These are phyloP conservation scores for Yamagishiella unicocca DNA, from an alignment of 139 green algal genomes.

Conservation along the genomic window DNA sequence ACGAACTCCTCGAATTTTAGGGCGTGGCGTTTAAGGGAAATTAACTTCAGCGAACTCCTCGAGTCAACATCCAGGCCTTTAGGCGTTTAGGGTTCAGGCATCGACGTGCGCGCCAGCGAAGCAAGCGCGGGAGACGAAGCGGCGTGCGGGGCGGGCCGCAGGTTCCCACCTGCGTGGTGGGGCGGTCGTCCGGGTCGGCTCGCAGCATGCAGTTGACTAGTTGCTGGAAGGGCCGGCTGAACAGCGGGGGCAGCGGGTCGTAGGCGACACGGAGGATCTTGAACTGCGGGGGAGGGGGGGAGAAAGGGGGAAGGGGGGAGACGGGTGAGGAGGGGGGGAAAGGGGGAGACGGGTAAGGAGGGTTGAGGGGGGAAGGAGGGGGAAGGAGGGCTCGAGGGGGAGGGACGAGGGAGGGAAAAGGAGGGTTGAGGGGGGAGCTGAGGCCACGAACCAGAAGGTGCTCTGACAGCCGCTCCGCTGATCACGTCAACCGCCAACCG, in stretches of 20 bases:
- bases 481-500: too few species aligned
- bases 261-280: slow-evolving; percentile 73
- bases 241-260: slow-evolving; percentile 60
- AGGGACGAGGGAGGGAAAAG: neutral
- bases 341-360: neutral
- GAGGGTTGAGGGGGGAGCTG: too few species aligned
- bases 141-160: too few species aligned
- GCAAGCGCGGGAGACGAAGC: too few species aligned
- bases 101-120: too few species aligned
- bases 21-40: too few species aligned
- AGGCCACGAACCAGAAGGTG: too few species aligned
- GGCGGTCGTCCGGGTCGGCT: slow-evolving; percentile 66
- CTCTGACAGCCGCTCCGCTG: too few species aligned
- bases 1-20: too few species aligned
- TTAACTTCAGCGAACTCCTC: too few species aligned
- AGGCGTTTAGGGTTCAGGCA: too few species aligned
- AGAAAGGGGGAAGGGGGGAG: neutral
- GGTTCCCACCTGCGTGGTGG: slow-evolving; percentile 50
- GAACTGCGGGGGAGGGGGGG: slow-evolving; percentile 47
- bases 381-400: neutral
- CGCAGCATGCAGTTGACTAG: slow-evolving; percentile 67
- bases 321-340: neutral
- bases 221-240: slow-evolving; percentile 63
- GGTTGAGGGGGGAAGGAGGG: neutral
- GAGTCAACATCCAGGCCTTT: too few species aligned